Conservation (phyloP, 768 basidiomycete species). For the Lentinula raphanica region DNA sequence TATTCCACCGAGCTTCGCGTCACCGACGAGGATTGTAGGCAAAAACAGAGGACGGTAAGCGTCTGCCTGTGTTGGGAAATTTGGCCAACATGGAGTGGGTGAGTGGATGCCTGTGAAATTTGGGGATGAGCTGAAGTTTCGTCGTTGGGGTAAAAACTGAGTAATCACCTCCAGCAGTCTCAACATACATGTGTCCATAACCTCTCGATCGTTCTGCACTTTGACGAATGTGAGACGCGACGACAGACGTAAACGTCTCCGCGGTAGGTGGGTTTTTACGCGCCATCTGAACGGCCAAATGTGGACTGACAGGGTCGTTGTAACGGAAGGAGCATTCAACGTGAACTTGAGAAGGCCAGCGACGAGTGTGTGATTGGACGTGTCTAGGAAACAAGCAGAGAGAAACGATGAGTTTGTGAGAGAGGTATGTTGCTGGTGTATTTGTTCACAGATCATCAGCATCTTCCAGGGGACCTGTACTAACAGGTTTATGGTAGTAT, state of each 20-base stretch:
- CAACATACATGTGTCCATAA: conserved; percentile 69
- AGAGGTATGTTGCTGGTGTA: too few species aligned
- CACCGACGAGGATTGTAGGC: conserved; percentile 83
- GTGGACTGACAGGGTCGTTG: conserved; percentile 89
- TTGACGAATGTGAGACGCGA: conserved; percentile 56
- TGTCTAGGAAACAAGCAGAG: conserved; percentile 46
- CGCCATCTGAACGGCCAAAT: conserved; percentile 68
- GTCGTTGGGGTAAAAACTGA: neutral
- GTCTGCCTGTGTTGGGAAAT: conserved; percentile 57
- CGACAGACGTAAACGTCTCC: conserved; percentile 55
- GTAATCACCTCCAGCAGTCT: conserved; percentile 96
- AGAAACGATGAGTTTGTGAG: too few species aligned
- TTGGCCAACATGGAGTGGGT: conserved; percentile 75
- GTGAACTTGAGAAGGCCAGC: conserved; percentile 35
- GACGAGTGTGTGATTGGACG: conserved; percentile 48
- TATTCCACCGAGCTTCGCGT: conserved; percentile 89
- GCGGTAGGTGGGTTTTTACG: conserved; percentile 49
- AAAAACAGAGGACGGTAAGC: conserved; percentile 82
- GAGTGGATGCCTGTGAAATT: conserved; percentile 75
- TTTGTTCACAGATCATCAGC: conserved; percentile 76
- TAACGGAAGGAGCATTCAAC: conserved; percentile 78
- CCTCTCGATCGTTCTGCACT: conserved; percentile 34
- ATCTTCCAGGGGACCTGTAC: conserved; percentile 74
- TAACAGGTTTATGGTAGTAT: conserved; percentile 85
- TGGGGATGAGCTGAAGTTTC: too few species aligned